Evolutionary conservation across 2,329 filamentous ascomycete species (phyloP), one percentile per base, ranked within the genome.

Genomic region (Neofusicoccum cordaticola): DNA sequence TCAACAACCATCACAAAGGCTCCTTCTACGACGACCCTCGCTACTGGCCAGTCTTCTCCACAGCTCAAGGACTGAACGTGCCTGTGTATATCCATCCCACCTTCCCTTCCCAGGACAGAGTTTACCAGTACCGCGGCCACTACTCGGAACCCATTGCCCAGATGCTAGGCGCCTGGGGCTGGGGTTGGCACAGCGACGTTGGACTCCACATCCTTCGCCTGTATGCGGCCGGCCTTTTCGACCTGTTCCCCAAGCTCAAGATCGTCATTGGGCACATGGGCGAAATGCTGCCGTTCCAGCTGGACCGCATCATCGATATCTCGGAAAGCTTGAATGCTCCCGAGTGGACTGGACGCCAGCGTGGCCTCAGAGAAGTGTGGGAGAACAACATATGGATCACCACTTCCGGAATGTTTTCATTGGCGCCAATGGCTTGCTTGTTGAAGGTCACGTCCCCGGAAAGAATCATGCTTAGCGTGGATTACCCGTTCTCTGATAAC

Each of bases 141-240:
- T 35, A 67, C 7, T 70, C 70, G 13, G 73, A 71, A 15, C 71
- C 69, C 51, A 71, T 73, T 65, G 72, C 71, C 8, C 68, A 72
- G 60, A 70, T 74, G 17, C 71, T 73, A 41, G 73, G 73, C 64
- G 78, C 81, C 67, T 67, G 81, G 17, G 80, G 81, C 66, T 83
- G 79, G 73, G 82, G 82, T 6, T 85, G 83, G 80, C 85, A 86
- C 68, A 72, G 73, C 6, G 79, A 84, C 9, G 66, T 81, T 39
- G 79, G 77, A 67, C 79, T 78, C 69, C 80, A 82, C 66, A 53
- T 82, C 15, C 81, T 81, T 66, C 78, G 78, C 0, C 65, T 82
- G 12, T 78, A 73, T 64, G 80, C 78, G 2, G 76, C 74, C 11
- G 80, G 80, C 0, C 69, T 81, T 0, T 77, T 82, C 50, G 80